phyloP scores from a whole-genome alignment of 352 stramenopile species.

The Blastocystis sp. region DNA sequence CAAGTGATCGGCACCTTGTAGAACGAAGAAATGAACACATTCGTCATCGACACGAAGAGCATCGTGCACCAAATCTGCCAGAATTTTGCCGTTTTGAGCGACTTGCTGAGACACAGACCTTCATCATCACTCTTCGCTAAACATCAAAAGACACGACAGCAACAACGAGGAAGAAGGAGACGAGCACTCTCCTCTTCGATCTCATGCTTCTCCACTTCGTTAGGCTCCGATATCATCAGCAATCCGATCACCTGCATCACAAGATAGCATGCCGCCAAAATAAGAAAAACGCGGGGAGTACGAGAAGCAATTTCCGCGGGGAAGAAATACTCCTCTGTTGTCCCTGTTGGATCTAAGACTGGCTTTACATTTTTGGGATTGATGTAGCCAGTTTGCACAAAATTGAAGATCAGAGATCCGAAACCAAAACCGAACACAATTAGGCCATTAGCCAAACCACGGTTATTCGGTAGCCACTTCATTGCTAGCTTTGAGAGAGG shows the following conservation, averaged over 20 bases:
- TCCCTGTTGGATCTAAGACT: neutral
- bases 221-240: conserved; percentile 38
- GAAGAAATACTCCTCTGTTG: conserved; percentile 51
- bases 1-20: neutral
- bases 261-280: conserved; percentile 8
- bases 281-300: neutral
- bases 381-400: conserved; percentile 34
- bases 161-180: neutral
- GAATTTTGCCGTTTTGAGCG: neutral
- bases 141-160: neutral
- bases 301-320: neutral
- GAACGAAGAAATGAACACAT: conserved; percentile 59
- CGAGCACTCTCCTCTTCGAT: neutral
- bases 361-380: conserved; percentile 58
- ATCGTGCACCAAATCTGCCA: conserved; percentile 53
- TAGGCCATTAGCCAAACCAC: conserved; percentile 49
- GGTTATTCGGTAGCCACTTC: conserved; percentile 52
- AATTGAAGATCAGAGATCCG: conserved; percentile 59
- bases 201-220: conserved; percentile 27
- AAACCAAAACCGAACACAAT: conserved; percentile 58
- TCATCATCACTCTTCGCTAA: neutral
- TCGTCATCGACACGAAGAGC: conserved; percentile 20
- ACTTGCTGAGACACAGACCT: neutral
- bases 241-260: conserved; percentile 4
- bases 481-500: conserved; percentile 25